phyloP scores from a whole-genome alignment of 768 basidiomycete species.

The Mycena metata region DNA sequence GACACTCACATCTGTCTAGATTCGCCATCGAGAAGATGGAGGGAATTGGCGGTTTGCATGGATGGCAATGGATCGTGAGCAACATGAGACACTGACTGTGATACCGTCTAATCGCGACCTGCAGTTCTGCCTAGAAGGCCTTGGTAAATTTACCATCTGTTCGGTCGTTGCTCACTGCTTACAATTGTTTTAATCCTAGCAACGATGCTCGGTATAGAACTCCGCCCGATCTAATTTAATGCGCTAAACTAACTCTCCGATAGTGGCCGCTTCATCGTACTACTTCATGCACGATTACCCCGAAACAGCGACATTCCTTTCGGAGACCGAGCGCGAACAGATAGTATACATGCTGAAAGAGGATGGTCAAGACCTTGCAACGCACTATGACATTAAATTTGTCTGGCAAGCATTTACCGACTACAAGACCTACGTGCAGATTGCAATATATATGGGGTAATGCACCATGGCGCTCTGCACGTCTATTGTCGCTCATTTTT shows the following conservation, averaged over 20 bases:
- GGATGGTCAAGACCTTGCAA: conserved; percentile 60
- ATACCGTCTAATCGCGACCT: background rate
- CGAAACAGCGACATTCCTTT: conserved; percentile 69
- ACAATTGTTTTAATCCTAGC: conserved; percentile 5
- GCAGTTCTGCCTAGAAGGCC: conserved; percentile 63
- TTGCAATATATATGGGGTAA: conserved; percentile 61
- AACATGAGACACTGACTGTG: background rate
- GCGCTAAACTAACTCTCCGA: background rate
- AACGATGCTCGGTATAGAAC: conserved; percentile 27
- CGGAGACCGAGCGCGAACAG: conserved; percentile 55
- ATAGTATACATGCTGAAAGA: conserved; percentile 58
- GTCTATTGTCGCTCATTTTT: too few relatives aligned
- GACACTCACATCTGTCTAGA: conserved; percentile 49
- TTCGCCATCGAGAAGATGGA: conserved; percentile 62
- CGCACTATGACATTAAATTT: conserved; percentile 59
- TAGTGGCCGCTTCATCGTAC: conserved; percentile 56
- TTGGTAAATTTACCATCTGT: conserved; percentile 39
- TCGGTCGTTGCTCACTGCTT: background rate
- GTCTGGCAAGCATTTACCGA: conserved; percentile 64
- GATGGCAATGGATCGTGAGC: conserved; percentile 67
- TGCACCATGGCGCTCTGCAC: too few relatives aligned
- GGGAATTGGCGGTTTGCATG: conserved; percentile 51
- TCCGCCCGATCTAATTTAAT: background rate
- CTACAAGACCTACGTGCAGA: conserved; percentile 58
- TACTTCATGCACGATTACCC: conserved; percentile 73